These are phyloP conservation scores for Onygenales sp. DNA, from an alignment of 2,329 filamentous ascomycete genomes.

Conservation along the genomic window DNA sequence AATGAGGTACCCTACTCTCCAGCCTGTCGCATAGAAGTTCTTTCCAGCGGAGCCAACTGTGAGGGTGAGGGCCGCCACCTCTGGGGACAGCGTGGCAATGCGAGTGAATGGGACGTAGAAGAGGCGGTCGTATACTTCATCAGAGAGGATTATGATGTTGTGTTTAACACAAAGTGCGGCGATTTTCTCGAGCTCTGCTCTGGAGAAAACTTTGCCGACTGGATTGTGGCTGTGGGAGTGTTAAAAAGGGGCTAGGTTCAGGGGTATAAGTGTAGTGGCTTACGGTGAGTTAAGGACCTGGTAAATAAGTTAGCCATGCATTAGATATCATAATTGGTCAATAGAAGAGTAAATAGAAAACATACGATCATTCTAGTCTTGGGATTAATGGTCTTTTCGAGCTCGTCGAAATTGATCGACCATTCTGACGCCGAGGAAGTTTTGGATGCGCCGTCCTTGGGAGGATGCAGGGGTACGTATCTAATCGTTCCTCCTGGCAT, in stretches of 20 bases:
- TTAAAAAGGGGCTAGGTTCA: background rate
- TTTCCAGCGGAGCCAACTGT: slow-evolving; percentile 96
- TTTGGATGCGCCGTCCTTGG: slow-evolving; percentile 64
- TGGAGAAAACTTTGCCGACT: slow-evolving; percentile 88
- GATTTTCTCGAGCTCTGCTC: slow-evolving; percentile 71
- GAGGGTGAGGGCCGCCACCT: slow-evolving; percentile 77
- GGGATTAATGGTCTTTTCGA: slow-evolving; percentile 71
- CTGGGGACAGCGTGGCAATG: slow-evolving; percentile 80
- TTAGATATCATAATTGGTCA: background rate
- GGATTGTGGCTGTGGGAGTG: slow-evolving; percentile 60
- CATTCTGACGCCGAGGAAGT: slow-evolving; percentile 83
- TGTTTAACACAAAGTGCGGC: slow-evolving; percentile 85
- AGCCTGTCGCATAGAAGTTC: slow-evolving; percentile 96
- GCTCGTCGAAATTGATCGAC: slow-evolving; percentile 73
- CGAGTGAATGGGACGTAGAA: slow-evolving; percentile 94
- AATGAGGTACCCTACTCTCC: slow-evolving; percentile 93
- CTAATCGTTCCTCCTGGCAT: slow-evolving; percentile 94
- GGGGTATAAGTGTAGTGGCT: slow-evolving; percentile 12
- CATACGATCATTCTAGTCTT: slow-evolving; percentile 93
- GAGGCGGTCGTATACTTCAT: slow-evolving; percentile 89
- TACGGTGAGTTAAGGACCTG: slow-evolving; percentile 43
- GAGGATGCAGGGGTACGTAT: slow-evolving; percentile 91
- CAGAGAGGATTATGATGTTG: slow-evolving; percentile 85
- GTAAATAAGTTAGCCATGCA: background rate
- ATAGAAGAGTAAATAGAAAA: slow-evolving; percentile 23